Conservation (phyloP, 352 stramenopile genomes). For the Pythium sp. region DNA sequence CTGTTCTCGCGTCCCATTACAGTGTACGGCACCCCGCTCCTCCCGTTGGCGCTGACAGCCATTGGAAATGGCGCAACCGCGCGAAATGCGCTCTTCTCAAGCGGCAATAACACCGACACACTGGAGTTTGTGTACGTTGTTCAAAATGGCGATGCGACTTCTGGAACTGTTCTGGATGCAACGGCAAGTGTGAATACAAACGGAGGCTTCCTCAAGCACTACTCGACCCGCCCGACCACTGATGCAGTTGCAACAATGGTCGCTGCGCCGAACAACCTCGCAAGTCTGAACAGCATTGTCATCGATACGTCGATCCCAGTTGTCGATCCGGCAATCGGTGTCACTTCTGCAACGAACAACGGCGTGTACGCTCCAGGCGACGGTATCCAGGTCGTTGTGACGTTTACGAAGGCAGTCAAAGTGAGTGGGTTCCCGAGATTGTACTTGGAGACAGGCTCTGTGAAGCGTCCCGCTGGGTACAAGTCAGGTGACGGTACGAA, state of each 20-base stretch:
- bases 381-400: conserved; percentile 53
- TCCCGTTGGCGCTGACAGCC: conserved; percentile 41
- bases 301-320: conserved; percentile 62
- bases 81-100: conserved; percentile 41
- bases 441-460: conserved; percentile 65
- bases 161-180: conserved; percentile 39
- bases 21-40: conserved; percentile 56
- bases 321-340: conserved; percentile 54
- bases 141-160: conserved; percentile 47
- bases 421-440: conserved; percentile 66
- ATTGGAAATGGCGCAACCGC: conserved; percentile 35
- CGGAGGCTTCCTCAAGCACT: conserved; percentile 69
- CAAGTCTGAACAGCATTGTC: conserved; percentile 44
- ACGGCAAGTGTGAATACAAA: conserved; percentile 54
- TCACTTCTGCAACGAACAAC: conserved; percentile 44
- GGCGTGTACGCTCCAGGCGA: conserved; percentile 73
- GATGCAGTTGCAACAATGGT: conserved; percentile 51
- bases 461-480: conserved; percentile 71
- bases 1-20: conserved; percentile 59
- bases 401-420: conserved; percentile 75
- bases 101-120: conserved; percentile 68
- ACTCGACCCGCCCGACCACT: conserved; percentile 63
- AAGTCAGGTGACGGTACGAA: conserved; percentile 57
- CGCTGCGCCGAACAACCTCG: conserved; percentile 43
- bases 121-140: conserved; percentile 75